phyloP scores from a whole-genome alignment of 495 filamentous ascomycete species.

The Antarctomyces pellizariae region DNA sequence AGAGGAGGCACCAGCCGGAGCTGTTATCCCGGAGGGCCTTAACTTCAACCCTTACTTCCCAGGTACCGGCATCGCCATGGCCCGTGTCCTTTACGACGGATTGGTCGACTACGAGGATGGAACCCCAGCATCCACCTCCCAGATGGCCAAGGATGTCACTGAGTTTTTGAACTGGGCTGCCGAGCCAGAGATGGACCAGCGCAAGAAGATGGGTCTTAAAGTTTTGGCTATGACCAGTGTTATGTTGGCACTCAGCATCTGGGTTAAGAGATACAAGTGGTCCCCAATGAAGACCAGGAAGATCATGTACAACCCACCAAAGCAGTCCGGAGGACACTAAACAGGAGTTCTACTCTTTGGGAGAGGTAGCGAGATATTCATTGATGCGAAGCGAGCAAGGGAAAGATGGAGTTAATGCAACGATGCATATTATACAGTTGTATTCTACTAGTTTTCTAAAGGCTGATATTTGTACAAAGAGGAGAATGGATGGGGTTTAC shows the following conservation, averaged over 20 bases:
- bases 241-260: slow-evolving; percentile 70
- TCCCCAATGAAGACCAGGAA: slow-evolving; percentile 82
- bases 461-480: too few species aligned
- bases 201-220: slow-evolving; percentile 99
- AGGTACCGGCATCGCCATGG: slow-evolving; percentile 97
- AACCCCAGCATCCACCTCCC: slow-evolving; percentile 78
- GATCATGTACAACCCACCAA: slow-evolving; percentile 26
- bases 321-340: slow-evolving; percentile 4
- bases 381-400: background rate
- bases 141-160: slow-evolving; percentile 98
- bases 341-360: slow-evolving; percentile 3
- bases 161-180: slow-evolving; percentile 99
- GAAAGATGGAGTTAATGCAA: slow-evolving; percentile 2
- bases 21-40: slow-evolving; percentile 54
- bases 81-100: slow-evolving; percentile 90
- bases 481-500: too few species aligned
- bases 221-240: slow-evolving; percentile 53
- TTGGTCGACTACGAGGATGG: slow-evolving; percentile 97
- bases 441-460: too few species aligned
- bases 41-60: slow-evolving; percentile 99
- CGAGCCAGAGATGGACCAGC: slow-evolving; percentile 95
- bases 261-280: slow-evolving; percentile 99
- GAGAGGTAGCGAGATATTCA: background rate
- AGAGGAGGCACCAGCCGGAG: slow-evolving; percentile 83
- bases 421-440: too few species aligned